These are phyloP conservation scores for Antrodiella citrinella DNA, from an alignment of 768 basidiomycete species.

Conservation along the genomic window DNA sequence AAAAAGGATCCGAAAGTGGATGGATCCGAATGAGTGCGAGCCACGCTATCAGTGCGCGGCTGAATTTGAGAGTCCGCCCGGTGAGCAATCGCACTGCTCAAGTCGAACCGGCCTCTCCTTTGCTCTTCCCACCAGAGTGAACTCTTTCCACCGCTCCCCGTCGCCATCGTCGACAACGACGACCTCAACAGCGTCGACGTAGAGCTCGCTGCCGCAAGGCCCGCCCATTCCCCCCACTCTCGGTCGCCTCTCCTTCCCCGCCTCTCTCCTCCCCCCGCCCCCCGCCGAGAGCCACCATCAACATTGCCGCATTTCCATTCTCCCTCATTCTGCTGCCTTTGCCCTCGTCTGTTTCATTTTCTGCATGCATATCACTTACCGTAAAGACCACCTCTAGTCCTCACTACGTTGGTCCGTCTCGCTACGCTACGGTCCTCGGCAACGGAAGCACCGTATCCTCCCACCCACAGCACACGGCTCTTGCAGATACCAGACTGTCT, in stretches of 20 bases:
- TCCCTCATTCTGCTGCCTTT: constrained; percentile 11
- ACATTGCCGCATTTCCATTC: neutral
- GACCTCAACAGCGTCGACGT: constrained; percentile 21
- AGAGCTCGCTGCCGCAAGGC: constrained; percentile 17
- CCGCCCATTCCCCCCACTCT: constrained; percentile 12
- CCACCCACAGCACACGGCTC: neutral
- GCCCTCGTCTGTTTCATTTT: neutral
- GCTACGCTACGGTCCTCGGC: neutral
- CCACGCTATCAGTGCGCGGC: neutral
- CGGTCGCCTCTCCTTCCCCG: constrained; percentile 19
- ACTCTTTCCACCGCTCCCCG: neutral
- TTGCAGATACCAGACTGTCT: neutral
- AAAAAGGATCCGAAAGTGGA: neutral
- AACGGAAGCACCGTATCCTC: neutral
- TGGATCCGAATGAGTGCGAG: neutral
- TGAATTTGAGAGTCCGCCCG: neutral
- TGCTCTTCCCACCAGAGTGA: constrained; percentile 14
- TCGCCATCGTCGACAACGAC: constrained; percentile 5
- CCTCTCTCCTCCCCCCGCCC: constrained; percentile 16
- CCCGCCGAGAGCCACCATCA: neutral
- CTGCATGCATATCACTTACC: constrained; percentile 10
- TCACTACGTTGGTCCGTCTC: neutral
- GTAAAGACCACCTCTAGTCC: constrained; percentile 1
- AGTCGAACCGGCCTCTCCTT: constrained; percentile 5
- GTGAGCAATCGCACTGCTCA: neutral